A percentile compares a stretch with the other conserved stretches of the same genome.
Conservation (phyloP, 805 yeast species). For the Starmerella scarabaei region DNA sequence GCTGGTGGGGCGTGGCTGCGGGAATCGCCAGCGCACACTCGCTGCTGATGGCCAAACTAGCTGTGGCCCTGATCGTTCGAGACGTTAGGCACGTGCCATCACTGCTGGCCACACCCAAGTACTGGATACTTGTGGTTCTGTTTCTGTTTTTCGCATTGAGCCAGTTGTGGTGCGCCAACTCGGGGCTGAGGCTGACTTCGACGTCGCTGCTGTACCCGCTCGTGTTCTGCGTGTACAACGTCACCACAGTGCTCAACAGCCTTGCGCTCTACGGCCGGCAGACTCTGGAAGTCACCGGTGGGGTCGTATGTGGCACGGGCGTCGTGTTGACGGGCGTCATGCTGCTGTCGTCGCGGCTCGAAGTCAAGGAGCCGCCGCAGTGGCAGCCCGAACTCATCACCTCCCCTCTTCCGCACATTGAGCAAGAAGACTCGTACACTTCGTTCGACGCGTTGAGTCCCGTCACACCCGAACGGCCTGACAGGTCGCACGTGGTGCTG, state of each 20-base stretch:
- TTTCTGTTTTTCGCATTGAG: constrained; percentile 41
- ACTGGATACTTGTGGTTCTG: constrained; percentile 41
- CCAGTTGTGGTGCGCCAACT: constrained; percentile 61
- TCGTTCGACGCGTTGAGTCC: constrained; percentile 23
- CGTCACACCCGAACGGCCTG: constrained; percentile 16
- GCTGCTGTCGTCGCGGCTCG: constrained; percentile 43
- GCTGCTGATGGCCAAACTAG: constrained; percentile 68
- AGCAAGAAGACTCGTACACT: constrained; percentile 18
- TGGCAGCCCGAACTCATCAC: background rate
- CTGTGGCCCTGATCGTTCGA: constrained; percentile 52
- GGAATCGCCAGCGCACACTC: constrained; percentile 81
- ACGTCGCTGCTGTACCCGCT: constrained; percentile 74
- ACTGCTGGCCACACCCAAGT: constrained; percentile 31
- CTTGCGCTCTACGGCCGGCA: constrained; percentile 46
- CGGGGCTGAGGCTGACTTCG: constrained; percentile 55
- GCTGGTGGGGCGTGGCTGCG: constrained; percentile 50
- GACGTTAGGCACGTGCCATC: constrained; percentile 28
- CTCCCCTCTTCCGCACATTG: background rate
- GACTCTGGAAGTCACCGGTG: constrained; percentile 28
- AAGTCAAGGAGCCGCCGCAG: background rate
- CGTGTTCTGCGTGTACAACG: constrained; percentile 71
- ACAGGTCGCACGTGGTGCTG: constrained; percentile 31
- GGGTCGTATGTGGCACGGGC: constrained; percentile 38
- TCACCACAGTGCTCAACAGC: constrained; percentile 54
- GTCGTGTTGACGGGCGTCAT: constrained; percentile 47